Base-by-base conservation (phyloP, 495 filamentous ascomycete genomes). In the Neurospora sp. region DNA sequence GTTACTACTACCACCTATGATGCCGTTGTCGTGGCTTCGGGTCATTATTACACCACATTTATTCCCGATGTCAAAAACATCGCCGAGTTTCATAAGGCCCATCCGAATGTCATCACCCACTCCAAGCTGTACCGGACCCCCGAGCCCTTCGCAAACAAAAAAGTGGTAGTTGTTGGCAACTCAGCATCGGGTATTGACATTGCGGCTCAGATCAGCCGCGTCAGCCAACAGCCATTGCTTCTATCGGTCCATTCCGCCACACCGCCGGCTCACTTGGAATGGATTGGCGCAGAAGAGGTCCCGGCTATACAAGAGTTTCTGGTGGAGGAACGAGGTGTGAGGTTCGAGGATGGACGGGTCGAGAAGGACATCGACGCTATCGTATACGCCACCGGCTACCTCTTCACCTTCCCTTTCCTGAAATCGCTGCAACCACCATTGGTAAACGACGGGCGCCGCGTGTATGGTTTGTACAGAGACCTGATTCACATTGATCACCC, bases 181-280 rank as follows among this genome's bases (percentile, higher is more conserved):
- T 88, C 89, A 1, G 89, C 93, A 1, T 96, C 93, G 0, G 94
- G 92, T 9, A 79, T 93, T 17, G 94, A 97, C 76, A 92, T 97
- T 71, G 90, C 90, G 6, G 81, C 87, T 9, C 94, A 97, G 73
- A 93, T 97, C 75, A 87, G 83, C 35, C 70, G 59, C 12, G 82
- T 86, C 4, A 83, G 80, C 71, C 70, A 75, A 27, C 74, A 79
- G 38, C 83, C 83, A 14, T 74, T 87, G 20, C 74, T 88, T 14
- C 70, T 86, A 0, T 83, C 83, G 0, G 84, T 83, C 22, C 82
- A 72, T n/a, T 80, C 79, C 4, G 42, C 77, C 3, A 82, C 82
- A 4, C 73, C 81, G 0, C 70, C 74, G 8, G 78, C 78, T 1
- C 76, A 75, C 5, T 75, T 83, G 8, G 76, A 45, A 4, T 79